Base-by-base conservation (phyloP, 768 basidiomycete species). In the Tylopilus vinaceipallidus region DNA sequence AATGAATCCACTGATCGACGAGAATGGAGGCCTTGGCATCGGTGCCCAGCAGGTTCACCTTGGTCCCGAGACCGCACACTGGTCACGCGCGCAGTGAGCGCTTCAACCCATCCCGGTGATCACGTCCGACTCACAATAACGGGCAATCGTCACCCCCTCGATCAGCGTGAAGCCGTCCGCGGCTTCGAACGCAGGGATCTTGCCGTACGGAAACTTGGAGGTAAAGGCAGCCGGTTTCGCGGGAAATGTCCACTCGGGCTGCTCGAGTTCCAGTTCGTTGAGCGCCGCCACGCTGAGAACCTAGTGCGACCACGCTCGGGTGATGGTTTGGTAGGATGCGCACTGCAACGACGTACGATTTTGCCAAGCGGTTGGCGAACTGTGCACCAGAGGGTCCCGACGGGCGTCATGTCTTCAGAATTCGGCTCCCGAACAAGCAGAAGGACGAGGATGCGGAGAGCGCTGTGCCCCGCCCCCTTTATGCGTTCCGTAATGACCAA, bases 1-100 rank as follows among this genome's bases (percentile, higher is more conserved):
- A 63, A 36, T 58, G 62, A 4, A 41, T 12, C 58, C 61, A 63
- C 14, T 62, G 62, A 45, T 63, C 58, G 7, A 63, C 29, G 1
- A 52, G 32, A 0, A 50, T 41, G 1, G 22, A 16, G 29, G 59
- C 55, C 20, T 60, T 46, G 11, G 32, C n/a, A 26, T 40, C 20
- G 6, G 45, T 41, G 19, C 60, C 60, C 33, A 60, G 39, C 32
- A 63, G 35, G 8, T 53, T 45, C 0, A 51, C 23, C 19, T 54
- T 43, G 20, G 50, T 49, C 3, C 50, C 58, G 17, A 62, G 27
- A 2, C 36, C 19, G n/a, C 51, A 39, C 45, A 61, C 61, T 63
- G 16, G 8, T n/a, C n/a, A n/a, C n/a, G n/a, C n/a, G n/a, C n/a
- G n/a, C n/a, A n/a, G n/a, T n/a, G n/a, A n/a, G n/a, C n/a, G n/a